These are phyloP conservation scores for Triticum dicoccoides DNA, from an alignment of 176 grass and related monocot genomes.

Conservation along the genomic window DNA sequence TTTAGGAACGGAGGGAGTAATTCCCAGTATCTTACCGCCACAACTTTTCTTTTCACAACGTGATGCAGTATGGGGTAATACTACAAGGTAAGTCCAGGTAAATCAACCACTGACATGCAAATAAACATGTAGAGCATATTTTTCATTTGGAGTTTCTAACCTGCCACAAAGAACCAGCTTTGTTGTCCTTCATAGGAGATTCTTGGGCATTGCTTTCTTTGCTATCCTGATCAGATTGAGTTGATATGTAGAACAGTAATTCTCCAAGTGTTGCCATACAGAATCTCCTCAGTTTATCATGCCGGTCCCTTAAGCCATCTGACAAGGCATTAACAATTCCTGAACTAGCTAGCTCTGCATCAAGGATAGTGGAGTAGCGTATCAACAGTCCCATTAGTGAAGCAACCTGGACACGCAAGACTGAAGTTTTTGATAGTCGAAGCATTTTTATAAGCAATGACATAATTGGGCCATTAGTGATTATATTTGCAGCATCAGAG, in stretches of 20 bases:
- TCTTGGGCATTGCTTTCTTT: conserved; percentile 68
- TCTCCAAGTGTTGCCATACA: conserved; percentile 97
- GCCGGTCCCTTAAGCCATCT: conserved; percentile 91
- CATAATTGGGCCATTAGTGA: conserved; percentile 89
- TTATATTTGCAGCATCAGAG: conserved; percentile 81
- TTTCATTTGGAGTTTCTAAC: conserved; percentile 44
- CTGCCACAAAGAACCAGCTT: conserved; percentile 66
- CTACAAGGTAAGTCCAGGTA: neutral
- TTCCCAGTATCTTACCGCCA: neutral
- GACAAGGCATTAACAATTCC: conserved; percentile 90
- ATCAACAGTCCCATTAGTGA: conserved; percentile 91
- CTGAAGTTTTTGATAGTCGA: conserved; percentile 66
- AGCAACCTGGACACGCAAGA: conserved; percentile 82
- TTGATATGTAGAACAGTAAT: conserved; percentile 93
- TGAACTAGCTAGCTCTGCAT: conserved; percentile 71
- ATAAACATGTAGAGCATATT: conserved; percentile 4
- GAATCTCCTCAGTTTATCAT: conserved; percentile 88
- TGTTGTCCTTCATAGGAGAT: conserved; percentile 82
- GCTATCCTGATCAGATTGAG: conserved; percentile 75
- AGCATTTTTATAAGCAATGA: conserved; percentile 88
- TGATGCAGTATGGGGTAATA: neutral
- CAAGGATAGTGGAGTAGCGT: conserved; percentile 91
- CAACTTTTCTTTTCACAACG: conserved; percentile 3
- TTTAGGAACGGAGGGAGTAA: neutral
- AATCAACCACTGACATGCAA: neutral